phyloP scores from a whole-genome alignment of 2,329 filamentous ascomycete species.

The Pseudogymnoascus sp. region DNA sequence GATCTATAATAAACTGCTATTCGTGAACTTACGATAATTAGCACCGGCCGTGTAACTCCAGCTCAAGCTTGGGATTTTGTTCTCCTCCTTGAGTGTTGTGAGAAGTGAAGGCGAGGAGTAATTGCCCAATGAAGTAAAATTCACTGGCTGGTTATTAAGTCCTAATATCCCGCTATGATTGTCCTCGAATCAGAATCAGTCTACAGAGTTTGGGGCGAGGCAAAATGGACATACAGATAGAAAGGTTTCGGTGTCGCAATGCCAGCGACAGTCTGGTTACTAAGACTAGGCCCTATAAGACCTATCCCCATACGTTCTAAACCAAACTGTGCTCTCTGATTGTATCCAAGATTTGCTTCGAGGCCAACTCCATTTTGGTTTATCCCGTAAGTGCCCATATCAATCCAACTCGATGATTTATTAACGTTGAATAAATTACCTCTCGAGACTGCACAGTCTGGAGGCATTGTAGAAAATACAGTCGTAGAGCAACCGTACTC shows the following conservation, averaged over 20 bases:
- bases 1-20: neutral
- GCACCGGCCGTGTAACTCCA: conserved; percentile 39
- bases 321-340: conserved; percentile 21
- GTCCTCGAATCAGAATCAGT: too few species aligned
- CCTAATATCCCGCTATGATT: conserved; percentile 32
- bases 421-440: conserved; percentile 32
- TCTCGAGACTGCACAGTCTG: conserved; percentile 31
- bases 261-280: conserved; percentile 21
- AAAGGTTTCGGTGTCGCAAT: conserved; percentile 31
- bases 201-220: too few species aligned
- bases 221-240: conserved; percentile 29
- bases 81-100: conserved; percentile 31
- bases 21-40: conserved; percentile 29
- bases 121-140: conserved; percentile 33
- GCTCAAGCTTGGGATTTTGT: conserved; percentile 34
- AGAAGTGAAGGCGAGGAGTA: conserved; percentile 31
- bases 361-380: conserved; percentile 32
- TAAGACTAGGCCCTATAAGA: conserved; percentile 20
- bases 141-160: conserved; percentile 33
- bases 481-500: conserved; percentile 26
- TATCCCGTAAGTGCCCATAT: conserved; percentile 30
- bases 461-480: conserved; percentile 29
- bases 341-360: conserved; percentile 33
- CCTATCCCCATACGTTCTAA: conserved; percentile 17
- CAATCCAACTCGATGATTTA: conserved; percentile 31